Evolutionary conservation across 192 early-diverging fungal species (phyloP).

Genomic region (Kickxella alabastrina): DNA sequence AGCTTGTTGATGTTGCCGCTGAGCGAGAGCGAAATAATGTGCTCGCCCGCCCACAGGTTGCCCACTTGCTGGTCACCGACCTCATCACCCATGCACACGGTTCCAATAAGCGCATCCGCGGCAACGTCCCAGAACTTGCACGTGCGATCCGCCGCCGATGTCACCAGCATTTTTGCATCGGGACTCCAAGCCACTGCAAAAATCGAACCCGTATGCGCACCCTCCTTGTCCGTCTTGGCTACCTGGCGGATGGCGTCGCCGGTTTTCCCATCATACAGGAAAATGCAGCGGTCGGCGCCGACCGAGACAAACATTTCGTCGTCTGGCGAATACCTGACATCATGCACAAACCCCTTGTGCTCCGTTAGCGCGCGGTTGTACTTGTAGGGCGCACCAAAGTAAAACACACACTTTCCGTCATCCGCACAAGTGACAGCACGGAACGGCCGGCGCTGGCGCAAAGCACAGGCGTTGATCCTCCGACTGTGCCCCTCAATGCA

Average conservation of each 20-base stretch:
- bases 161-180: conserved; percentile 69
- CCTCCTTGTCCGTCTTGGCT: conserved; percentile 32
- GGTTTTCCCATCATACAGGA: conserved; percentile 89
- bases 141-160: conserved; percentile 82
- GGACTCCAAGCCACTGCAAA: conserved; percentile 86
- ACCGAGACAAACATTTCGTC: conserved; percentile 81
- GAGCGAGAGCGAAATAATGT: conserved; percentile 74
- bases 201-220: conserved; percentile 74
- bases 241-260: conserved; percentile 71
- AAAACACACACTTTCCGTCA: conserved; percentile 86
- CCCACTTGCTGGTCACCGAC: conserved; percentile 88
- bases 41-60: conserved; percentile 77
- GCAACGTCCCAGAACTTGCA: conserved; percentile 90
- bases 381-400: conserved; percentile 89
- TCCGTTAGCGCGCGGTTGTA: conserved; percentile 67
- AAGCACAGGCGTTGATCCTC: conserved; percentile 79
- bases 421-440: conserved; percentile 89
- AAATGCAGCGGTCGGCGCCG: conserved; percentile 84
- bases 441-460: conserved; percentile 88
- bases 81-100: conserved; percentile 50
- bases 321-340: conserved; percentile 76
- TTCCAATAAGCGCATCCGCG: conserved; percentile 61
- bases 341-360: conserved; percentile 89
- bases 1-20: conserved; percentile 87
- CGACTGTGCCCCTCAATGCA: conserved; percentile 89